Conservation (phyloP, 139 green algal species). For the Edaphochlamys debaryana region DNA sequence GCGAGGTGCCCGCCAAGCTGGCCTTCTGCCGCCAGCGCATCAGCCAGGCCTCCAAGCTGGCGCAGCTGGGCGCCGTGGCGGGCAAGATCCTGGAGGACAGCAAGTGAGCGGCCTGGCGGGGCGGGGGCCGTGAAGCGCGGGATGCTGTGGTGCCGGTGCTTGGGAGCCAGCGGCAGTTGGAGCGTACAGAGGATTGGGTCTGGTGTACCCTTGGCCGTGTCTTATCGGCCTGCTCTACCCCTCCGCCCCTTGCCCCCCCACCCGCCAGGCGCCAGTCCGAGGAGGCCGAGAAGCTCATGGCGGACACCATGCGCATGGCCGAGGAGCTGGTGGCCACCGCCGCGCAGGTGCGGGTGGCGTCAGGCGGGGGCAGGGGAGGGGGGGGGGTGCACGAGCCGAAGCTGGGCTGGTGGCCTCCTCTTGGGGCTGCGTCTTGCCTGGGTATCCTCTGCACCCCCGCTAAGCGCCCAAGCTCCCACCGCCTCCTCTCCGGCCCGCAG, state of each 20-base stretch:
- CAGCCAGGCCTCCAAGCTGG: slow-evolving; percentile 51
- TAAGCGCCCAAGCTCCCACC: too few relatives aligned
- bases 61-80: slow-evolving; percentile 31
- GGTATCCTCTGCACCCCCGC: too few relatives aligned
- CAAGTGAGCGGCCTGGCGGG: slow-evolving; percentile 11
- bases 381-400: too few relatives aligned
- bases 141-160: too few relatives aligned
- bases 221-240: too few relatives aligned
- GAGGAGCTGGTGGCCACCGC: slow-evolving; percentile 21
- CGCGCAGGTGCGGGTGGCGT: not conserved
- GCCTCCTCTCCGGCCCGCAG: too few relatives aligned
- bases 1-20: slow-evolving; percentile 52
- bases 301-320: slow-evolving; percentile 41
- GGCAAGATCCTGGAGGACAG: slow-evolving; percentile 31
- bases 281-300: slow-evolving; percentile 44
- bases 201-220: too few relatives aligned
- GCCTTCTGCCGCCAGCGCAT: slow-evolving; percentile 52
- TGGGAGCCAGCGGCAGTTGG: too few relatives aligned
- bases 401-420: too few relatives aligned
- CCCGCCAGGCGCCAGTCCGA: slow-evolving; percentile 13
- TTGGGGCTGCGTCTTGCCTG: too few relatives aligned
- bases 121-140: not conserved
- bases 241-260: too few relatives aligned
- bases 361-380: not conserved
- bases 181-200: too few relatives aligned